Conservation (phyloP, 2,329 filamentous ascomycete species). For the Monilinia fructigena region DNA sequence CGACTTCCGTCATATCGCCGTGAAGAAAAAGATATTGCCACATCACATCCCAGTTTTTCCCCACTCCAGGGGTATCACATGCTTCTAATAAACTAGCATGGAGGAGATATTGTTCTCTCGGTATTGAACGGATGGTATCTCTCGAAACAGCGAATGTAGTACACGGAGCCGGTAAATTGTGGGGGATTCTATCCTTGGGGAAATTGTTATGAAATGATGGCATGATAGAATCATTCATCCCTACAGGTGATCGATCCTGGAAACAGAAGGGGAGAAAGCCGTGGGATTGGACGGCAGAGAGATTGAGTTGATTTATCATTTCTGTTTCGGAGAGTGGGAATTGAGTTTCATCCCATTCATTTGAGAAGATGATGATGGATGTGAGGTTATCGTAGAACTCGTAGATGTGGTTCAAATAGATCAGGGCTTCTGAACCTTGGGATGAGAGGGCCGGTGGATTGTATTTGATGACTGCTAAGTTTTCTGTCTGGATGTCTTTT, state of each 20-base stretch:
- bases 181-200: neutral
- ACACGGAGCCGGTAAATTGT: neutral
- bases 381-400: conserved; percentile 3
- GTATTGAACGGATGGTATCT: neutral
- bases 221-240: neutral
- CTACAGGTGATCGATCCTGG: conserved; percentile 1
- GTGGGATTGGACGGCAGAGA: neutral
- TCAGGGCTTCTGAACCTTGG: neutral
- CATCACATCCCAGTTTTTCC: conserved; percentile 5
- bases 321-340: neutral
- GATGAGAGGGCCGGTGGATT: too few species aligned
- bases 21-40: conserved; percentile 6
- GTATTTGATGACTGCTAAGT: conserved; percentile 1
- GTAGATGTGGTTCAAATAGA: conserved; percentile 9
- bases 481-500: neutral
- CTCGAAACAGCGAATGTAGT: conserved; percentile 6
- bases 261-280: conserved; percentile 11
- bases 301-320: conserved; percentile 3
- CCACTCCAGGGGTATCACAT: neutral
- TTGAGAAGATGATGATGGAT: neutral
- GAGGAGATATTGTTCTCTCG: conserved; percentile 4
- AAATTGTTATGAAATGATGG: conserved; percentile 8
- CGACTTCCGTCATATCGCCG: neutral
- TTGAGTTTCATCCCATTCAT: neutral
- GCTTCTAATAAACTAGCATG: conserved; percentile 2